These are phyloP conservation scores for Ulvella scutata DNA, from an alignment of 139 green algal genomes.

Conservation along the genomic window DNA sequence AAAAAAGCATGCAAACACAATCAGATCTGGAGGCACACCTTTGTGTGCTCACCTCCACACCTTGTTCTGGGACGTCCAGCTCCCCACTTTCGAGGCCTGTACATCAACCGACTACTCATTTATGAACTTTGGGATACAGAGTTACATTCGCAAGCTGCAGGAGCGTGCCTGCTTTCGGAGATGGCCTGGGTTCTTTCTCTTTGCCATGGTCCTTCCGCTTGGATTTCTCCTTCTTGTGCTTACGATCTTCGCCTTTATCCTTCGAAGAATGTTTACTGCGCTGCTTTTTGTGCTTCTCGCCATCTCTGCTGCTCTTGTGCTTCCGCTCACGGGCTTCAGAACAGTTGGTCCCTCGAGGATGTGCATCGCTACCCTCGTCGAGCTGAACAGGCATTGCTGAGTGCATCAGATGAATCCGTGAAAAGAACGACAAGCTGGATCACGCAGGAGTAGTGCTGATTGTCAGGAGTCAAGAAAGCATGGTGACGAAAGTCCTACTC, in stretches of 20 bases:
- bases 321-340: not conserved
- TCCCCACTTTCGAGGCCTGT: not conserved
- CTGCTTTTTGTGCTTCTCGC: not conserved
- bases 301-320: not conserved
- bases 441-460: too few relatives aligned
- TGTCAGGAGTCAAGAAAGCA: too few relatives aligned
- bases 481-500: too few relatives aligned
- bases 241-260: not conserved
- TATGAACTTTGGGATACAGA: not conserved
- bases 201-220: not conserved
- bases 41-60: not conserved
- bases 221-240: not conserved
- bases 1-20: too few relatives aligned
- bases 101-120: not conserved
- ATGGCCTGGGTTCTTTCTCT: not conserved
- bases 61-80: not conserved
- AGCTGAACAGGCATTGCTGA: not conserved
- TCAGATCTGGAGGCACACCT: too few relatives aligned
- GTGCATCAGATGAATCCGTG: not conserved
- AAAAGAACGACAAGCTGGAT: too few relatives aligned
- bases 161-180: not conserved
- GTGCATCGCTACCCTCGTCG: not conserved
- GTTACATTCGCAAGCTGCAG: not conserved
- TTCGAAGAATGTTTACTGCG: not conserved
- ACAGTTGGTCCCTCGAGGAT: not conserved